Evolutionary conservation across 129 eudicot genomes (phyloP).

Genomic region (Ambrosia artemisiifolia): DNA sequence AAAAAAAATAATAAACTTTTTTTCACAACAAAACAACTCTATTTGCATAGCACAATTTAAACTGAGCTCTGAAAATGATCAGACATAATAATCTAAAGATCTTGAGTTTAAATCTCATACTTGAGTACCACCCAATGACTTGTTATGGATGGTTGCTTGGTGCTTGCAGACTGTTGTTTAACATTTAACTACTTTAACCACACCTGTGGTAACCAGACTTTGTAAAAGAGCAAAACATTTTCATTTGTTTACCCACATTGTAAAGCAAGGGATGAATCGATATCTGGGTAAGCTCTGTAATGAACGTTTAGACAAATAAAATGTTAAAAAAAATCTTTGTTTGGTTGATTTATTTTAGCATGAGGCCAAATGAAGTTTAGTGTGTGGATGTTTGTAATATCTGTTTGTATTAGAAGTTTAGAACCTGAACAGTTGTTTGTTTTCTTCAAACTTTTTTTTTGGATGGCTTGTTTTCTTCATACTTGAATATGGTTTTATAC

Average conservation of each 20-base stretch:
- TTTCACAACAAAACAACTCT: no score
- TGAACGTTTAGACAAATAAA: constrained; percentile 13
- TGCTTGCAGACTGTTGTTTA: no score
- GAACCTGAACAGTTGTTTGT: constrained; percentile 14
- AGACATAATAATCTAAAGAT: not conserved
- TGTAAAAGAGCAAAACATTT: no score
- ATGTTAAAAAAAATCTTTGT: constrained; percentile 19
- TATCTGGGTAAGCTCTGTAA: constrained; percentile 20
- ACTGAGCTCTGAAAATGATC: not conserved
- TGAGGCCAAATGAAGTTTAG: constrained; percentile 7
- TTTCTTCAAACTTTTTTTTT: no score
- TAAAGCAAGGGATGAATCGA: constrained; percentile 26
- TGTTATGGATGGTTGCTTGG: no score
- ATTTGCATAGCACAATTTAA: no score
- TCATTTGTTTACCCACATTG: constrained; percentile 21
- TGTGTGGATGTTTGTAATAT: constrained; percentile 34
- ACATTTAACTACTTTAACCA: no score
- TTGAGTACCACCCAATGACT: no score
- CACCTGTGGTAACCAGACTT: no score
- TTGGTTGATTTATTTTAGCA: constrained; percentile 20
- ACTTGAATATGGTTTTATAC: no score
- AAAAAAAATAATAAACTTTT: no score
- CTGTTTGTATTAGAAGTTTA: constrained; percentile 22
- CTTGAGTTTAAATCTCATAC: not conserved
- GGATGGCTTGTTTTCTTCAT: no score